Conservation (phyloP, 805 yeast genomes). For the Wickerhamomyces ciferrii region DNA sequence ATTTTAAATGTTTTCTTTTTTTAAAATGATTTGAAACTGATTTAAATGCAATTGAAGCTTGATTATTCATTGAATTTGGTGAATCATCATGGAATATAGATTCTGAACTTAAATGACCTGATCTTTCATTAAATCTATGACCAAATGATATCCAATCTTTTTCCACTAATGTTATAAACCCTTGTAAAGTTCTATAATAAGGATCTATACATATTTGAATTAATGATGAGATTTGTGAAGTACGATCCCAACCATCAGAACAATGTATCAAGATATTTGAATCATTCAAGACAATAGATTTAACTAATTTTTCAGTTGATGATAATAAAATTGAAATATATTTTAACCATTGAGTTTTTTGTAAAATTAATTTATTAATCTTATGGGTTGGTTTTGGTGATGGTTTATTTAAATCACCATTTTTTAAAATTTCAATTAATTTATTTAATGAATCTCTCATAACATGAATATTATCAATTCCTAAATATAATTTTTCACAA, state of each 20-base stretch:
- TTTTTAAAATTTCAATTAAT: slow-evolving; percentile 56
- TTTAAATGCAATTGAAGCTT: slow-evolving; percentile 38
- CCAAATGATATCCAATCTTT: slow-evolving; percentile 97
- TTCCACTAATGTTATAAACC: slow-evolving; percentile 80
- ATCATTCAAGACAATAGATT: slow-evolving; percentile 76
- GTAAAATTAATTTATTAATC: slow-evolving; percentile 51
- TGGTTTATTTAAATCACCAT: slow-evolving; percentile 52
- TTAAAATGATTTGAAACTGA: slow-evolving; percentile 47
- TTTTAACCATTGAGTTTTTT: slow-evolving; percentile 75
- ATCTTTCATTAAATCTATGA: slow-evolving; percentile 79
- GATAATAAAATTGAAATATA: slow-evolving; percentile 63
- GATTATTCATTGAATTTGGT: slow-evolving; percentile 12
- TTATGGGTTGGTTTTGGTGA: too few species aligned
- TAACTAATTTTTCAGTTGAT: slow-evolving; percentile 72
- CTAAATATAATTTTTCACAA: slow-evolving; percentile 70
- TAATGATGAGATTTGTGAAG: slow-evolving; percentile 82
- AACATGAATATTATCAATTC: slow-evolving; percentile 93
- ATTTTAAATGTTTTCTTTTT: slow-evolving; percentile 44
- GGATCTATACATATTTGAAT: slow-evolving; percentile 89
- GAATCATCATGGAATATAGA: slow-evolving; percentile 38
- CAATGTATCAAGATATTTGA: slow-evolving; percentile 88
- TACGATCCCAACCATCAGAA: slow-evolving; percentile 98
- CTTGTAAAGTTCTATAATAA: slow-evolving; percentile 79
- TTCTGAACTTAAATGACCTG: slow-evolving; percentile 65
- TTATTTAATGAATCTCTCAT: slow-evolving; percentile 80